Evolutionary conservation across 1,284 basidiomycete genomes (phyloP).

Genomic region (Mycena sp.): DNA sequence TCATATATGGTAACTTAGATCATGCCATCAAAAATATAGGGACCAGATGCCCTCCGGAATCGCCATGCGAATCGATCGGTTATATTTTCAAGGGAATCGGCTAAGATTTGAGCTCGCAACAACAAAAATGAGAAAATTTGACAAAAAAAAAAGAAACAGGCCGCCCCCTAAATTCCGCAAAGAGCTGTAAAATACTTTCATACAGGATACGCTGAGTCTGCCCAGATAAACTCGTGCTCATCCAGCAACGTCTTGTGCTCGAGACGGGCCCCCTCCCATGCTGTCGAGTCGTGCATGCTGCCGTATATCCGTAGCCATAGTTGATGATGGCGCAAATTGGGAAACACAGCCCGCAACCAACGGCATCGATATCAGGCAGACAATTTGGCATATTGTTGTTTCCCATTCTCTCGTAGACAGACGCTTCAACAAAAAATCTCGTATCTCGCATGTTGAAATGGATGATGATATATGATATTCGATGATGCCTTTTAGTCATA

Average conservation of each 20-base stretch:
- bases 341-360: too few relatives aligned
- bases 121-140: slow-evolving; percentile 18
- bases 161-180: background rate
- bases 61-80: slow-evolving; percentile 40
- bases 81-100: slow-evolving; percentile 43
- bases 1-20: too few relatives aligned
- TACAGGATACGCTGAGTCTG: slow-evolving; percentile 47
- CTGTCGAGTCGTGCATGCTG: slow-evolving; percentile 10
- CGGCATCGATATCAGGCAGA: too few relatives aligned
- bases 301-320: slow-evolving; percentile 33
- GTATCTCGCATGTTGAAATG: too few relatives aligned
- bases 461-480: too few relatives aligned
- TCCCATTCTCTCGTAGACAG: too few relatives aligned
- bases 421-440: too few relatives aligned
- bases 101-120: slow-evolving; percentile 32
- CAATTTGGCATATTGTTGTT: too few relatives aligned
- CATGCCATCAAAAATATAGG: too few relatives aligned
- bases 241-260: slow-evolving; percentile 39
- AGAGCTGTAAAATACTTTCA: slow-evolving; percentile 7
- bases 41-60: slow-evolving; percentile 38
- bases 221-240: slow-evolving; percentile 48
- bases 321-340: too few relatives aligned
- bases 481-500: too few relatives aligned
- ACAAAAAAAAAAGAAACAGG: too few relatives aligned
- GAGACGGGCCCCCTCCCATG: slow-evolving; percentile 34